Evolutionary conservation across 192 early-diverging fungal species (phyloP), one percentile per base, ranked within the genome.

Genomic region (Coemansia sp.): DNA sequence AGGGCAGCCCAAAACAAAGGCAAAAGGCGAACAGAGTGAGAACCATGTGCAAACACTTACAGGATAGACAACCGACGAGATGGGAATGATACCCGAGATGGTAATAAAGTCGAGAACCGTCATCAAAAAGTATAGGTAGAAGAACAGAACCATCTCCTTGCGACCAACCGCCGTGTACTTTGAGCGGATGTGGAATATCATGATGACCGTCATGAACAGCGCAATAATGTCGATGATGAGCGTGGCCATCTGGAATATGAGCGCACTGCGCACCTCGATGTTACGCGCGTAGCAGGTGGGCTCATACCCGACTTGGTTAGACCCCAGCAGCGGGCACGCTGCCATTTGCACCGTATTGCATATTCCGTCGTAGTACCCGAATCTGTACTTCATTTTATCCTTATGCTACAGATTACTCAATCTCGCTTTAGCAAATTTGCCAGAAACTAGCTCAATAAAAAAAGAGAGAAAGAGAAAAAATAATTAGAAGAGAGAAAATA

Each of bases 131-230:
- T 98, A 99, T 60, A 97, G 80, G 77, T 98, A 99, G 80, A 98
- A 99, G 80, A 98, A 96, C 90, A 98, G 90, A 62, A 97, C 92
- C 77, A 98, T 98, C 84, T 98, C 98, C 85, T 95, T 95, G 65
- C 97, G 95, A 51, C 95, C 97, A n/a, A 99, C 95, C 39, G 97
- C 97, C 27, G 97, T 99, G 84, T 97, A 98, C 85, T 99, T 99
- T 46, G 91, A 92, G 65, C 91, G 91, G 77, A 99, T 93, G 80
- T 99, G 97, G 69, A 92, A 92, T 77, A 99, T 98, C 97, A 99
- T 99, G 75, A 97, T 96, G 58, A 89, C 80, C 9, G 96, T 96
- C 98, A 99, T 99, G 68, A 94, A 77, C 62, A 99, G 77, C 29
- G 96, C 91, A 63, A 97, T 89, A 60, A 98, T 69, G 72, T 98